Conservation (phyloP, 768 basidiomycete species). For the Hypholoma fasciculare region DNA sequence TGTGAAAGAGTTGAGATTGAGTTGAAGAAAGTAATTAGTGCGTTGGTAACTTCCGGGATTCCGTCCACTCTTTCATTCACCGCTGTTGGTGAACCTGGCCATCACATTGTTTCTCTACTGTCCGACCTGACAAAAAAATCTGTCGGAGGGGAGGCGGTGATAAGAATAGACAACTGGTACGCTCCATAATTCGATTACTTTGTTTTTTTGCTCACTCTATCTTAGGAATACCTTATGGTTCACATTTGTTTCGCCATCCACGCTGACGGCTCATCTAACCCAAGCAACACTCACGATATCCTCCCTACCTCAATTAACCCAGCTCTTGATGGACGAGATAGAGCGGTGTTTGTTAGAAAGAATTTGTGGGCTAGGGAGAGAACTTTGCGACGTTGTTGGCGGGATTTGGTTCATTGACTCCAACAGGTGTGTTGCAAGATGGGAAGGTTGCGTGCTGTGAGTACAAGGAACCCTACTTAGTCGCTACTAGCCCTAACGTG, state of each 20-base stretch:
- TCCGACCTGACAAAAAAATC: constrained; percentile 34
- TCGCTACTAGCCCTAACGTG: not conserved
- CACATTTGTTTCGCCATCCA: constrained; percentile 75
- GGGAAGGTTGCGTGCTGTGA: constrained; percentile 79
- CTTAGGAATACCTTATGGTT: constrained; percentile 72
- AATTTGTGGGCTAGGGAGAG: constrained; percentile 67
- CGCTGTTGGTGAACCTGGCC: constrained; percentile 67
- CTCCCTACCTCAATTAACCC: constrained; percentile 73
- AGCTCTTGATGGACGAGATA: constrained; percentile 77
- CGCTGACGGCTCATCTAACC: constrained; percentile 73
- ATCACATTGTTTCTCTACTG: constrained; percentile 52
- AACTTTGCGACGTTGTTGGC: constrained; percentile 49
- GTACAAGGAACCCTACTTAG: constrained; percentile 25
- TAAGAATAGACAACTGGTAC: constrained; percentile 71
- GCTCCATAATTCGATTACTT: constrained; percentile 2
- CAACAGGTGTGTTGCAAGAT: constrained; percentile 71
- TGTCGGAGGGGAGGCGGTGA: constrained; percentile 70
- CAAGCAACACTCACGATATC: constrained; percentile 76
- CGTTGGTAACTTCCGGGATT: constrained; percentile 56
- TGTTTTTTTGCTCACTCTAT: not conserved
- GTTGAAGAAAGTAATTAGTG: constrained; percentile 47
- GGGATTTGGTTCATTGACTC: constrained; percentile 82
- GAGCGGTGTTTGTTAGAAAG: constrained; percentile 67
- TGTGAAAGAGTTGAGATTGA: constrained; percentile 62
- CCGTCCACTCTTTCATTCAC: constrained; percentile 57